These are phyloP conservation scores for Danielia reshetovae DNA, from an alignment of 805 yeast genomes.

Conservation along the genomic window DNA sequence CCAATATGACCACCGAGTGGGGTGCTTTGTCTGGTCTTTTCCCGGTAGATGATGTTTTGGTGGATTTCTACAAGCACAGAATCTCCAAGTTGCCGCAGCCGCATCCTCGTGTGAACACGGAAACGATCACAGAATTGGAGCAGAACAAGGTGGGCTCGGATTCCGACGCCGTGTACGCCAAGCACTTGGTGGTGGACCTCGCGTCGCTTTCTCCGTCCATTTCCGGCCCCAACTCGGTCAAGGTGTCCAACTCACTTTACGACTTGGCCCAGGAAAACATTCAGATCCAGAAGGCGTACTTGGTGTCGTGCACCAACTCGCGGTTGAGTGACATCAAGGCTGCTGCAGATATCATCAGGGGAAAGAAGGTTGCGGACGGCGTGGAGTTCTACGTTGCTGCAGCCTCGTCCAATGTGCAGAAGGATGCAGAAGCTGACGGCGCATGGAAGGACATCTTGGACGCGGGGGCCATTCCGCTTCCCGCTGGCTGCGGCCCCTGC, in stretches of 20 bases:
- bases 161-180: conserved; percentile 79
- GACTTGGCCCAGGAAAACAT: conserved; percentile 71
- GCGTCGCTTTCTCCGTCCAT: conserved; percentile 79
- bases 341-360: conserved; percentile 84
- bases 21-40: conserved; percentile 83
- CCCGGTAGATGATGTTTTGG: conserved; percentile 84
- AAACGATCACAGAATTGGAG: conserved; percentile 52
- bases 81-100: conserved; percentile 59
- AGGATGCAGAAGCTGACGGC: conserved; percentile 85
- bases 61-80: conserved; percentile 69
- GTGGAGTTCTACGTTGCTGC: conserved; percentile 98
- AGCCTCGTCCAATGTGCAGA: conserved; percentile 89
- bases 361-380: conserved; percentile 78
- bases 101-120: conserved; percentile 77
- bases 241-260: conserved; percentile 74
- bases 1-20: conserved; percentile 33
- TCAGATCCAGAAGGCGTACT: conserved; percentile 86
- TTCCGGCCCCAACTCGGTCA: conserved; percentile 97
- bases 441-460: conserved; percentile 88
- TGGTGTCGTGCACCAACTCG: conserved; percentile 97
- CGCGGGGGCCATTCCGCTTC: conserved; percentile 93
- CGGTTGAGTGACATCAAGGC: conserved; percentile 89
- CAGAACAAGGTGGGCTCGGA: conserved; percentile 53
- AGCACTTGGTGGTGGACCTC: conserved; percentile 78
- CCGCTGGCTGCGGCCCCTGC: conserved; percentile 99